Evolutionary conservation across 2,329 filamentous ascomycete genomes (phyloP), one percentile per base, ranked within the genome.

Genomic region (Lizonia empirigonia): DNA sequence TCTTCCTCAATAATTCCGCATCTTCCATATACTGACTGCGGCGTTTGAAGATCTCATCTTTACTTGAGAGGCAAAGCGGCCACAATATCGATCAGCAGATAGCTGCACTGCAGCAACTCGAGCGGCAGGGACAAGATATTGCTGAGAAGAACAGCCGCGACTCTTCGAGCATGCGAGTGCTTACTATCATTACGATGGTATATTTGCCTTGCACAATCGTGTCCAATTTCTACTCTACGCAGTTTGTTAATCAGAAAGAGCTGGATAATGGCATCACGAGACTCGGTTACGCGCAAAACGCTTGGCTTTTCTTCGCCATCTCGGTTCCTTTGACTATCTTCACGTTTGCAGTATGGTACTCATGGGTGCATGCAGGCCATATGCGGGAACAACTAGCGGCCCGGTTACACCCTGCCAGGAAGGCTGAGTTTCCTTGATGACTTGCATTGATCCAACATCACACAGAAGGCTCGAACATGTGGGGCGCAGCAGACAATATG

Each of bases 171-270:
- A 57, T 65, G 50, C 51, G 59, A 13, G 50, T 63, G 4, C 51
- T 65, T 4, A 65, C 64, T 0, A 63, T 65, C 39, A 64, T 64
- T 9, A 63, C 57, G 2, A 53, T 65, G 56, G 60, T 67, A 1
- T 67, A 65, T 33, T 40, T 65, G 0, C 62, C 64, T 1, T 63
- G 60, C 30, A 65, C 63, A 0, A 56, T 67, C 3, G 63, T 65
- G 0, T 63, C 63, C n/a, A 64, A 60, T 27, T 64, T 67, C 44
- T 65, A 58, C 33, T 64, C 64, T 0, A 67, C 64, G 1, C 58
- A 64, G 23, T 65, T 67, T 15, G 63, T 67, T 6, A 53, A 52
- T 5, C 54, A 56, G 16, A 55, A 49, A 15, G 55, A 59, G 12
- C 3, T 22, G 4, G 20, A 40, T 1, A 41, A 34, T 8, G 58